Percentiles rank a stretch among this genome's conserved stretches.
Conservation (phyloP, 1,284 basidiomycete species). For the Tylopilus orsonianus region DNA sequence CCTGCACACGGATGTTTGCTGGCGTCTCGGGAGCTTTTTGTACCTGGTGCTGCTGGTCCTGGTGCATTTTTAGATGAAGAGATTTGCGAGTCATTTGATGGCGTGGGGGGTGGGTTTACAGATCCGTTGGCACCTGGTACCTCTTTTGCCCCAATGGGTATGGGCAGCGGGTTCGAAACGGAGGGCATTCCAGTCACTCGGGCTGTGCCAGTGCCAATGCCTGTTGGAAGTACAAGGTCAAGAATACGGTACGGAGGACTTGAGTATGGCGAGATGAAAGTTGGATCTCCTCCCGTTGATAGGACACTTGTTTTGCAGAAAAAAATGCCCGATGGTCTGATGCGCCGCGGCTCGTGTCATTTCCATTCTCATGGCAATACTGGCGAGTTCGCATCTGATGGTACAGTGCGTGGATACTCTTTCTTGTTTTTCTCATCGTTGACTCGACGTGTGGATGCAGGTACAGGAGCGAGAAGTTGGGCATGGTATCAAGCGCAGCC, state of each 20-base stretch:
- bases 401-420: slow-evolving; percentile 10
- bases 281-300: background rate
- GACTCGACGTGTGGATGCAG: slow-evolving; percentile 2
- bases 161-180: background rate
- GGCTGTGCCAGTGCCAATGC: slow-evolving; percentile 11
- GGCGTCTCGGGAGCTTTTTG: slow-evolving; percentile 4
- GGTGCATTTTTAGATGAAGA: slow-evolving; percentile 23
- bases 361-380: background rate
- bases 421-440: background rate
- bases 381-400: background rate
- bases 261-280: slow-evolving; percentile 2
- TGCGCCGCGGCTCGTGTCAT: background rate
- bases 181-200: slow-evolving; percentile 9
- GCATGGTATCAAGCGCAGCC: background rate
- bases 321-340: background rate
- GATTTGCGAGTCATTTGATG: slow-evolving; percentile 22
- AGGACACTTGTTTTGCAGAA: background rate
- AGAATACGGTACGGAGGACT: background rate
- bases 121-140: background rate
- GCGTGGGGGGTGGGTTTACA: background rate
- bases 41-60: background rate
- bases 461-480: slow-evolving; percentile 5
- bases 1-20: background rate
- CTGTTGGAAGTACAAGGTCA: background rate
- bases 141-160: background rate